Evolutionary conservation across 257 asterid genomes (phyloP).

Genomic region (Salvia hispanica): DNA sequence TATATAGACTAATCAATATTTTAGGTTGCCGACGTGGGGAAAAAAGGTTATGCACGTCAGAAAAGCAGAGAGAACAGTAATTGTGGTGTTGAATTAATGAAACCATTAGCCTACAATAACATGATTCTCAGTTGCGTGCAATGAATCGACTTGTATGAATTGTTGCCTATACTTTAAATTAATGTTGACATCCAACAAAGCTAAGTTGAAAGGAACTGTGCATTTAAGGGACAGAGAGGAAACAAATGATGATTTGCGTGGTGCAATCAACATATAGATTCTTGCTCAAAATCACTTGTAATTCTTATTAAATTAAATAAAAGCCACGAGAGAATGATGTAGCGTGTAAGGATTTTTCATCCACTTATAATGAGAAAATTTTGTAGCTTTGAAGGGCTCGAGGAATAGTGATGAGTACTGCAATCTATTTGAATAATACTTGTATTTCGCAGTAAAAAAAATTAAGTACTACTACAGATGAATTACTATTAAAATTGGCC

Average conservation of each 20-base stretch:
- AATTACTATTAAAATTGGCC: too few relatives aligned
- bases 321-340: constrained; percentile 65
- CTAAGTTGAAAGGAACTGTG: background rate
- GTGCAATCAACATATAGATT: constrained; percentile 55
- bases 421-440: constrained; percentile 30
- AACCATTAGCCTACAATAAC: too few relatives aligned
- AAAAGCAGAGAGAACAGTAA: too few relatives aligned
- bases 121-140: too few relatives aligned
- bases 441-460: background rate
- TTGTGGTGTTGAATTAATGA: too few relatives aligned
- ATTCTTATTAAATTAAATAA: background rate
- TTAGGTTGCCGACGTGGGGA: too few relatives aligned
- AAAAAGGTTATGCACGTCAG: too few relatives aligned
- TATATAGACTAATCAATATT: too few relatives aligned
- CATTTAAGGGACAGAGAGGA: background rate
- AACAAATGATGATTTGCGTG: constrained; percentile 57
- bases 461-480: too few relatives aligned
- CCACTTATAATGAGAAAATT: constrained; percentile 22
- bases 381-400: constrained; percentile 69
- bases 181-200: constrained; percentile 20
- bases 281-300: constrained; percentile 30
- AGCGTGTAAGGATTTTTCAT: constrained; percentile 64
- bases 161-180: constrained; percentile 11
- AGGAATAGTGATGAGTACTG: constrained; percentile 53
- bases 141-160: too few relatives aligned